phyloP scores from a whole-genome alignment of 768 basidiomycete genomes.

The Cystofilobasidium capitatum region DNA sequence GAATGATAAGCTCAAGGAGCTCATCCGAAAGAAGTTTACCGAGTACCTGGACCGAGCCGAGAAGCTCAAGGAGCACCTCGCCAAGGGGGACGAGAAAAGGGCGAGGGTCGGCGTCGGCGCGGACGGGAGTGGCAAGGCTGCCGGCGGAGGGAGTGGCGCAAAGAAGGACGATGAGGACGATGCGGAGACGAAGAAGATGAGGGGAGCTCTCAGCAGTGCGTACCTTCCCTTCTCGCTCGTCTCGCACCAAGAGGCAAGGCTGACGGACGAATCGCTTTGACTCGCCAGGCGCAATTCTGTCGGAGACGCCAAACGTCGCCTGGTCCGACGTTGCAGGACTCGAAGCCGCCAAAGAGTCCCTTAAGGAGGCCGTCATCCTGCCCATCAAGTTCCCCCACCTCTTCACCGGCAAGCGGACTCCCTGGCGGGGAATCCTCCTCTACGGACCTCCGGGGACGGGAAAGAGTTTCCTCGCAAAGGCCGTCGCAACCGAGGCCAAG shows the following conservation, averaged over 20 bases:
- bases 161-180: conserved; percentile 58
- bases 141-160: conserved; percentile 37
- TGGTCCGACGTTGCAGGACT: conserved; percentile 99
- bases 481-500: conserved; percentile 97
- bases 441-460: conserved; percentile 98
- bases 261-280: neutral
- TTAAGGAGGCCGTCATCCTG: conserved; percentile 98
- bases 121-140: conserved; percentile 42
- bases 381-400: conserved; percentile 99
- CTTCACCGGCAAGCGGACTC: conserved; percentile 95
- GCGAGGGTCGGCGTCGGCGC: conserved; percentile 49
- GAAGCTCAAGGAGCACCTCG: conserved; percentile 74
- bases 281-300: conserved; percentile 61
- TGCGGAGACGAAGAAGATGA: conserved; percentile 88
- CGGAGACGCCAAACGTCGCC: conserved; percentile 87
- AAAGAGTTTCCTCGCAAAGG: conserved; percentile 93
- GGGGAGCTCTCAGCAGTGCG: conserved; percentile 66
- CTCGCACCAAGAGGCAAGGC: neutral
- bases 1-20: conserved; percentile 79
- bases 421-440: conserved; percentile 89
- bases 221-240: neutral
- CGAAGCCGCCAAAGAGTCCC: conserved; percentile 83
- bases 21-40: conserved; percentile 77
- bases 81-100: conserved; percentile 55
- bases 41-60: conserved; percentile 91